These are phyloP conservation scores for Podila horticola DNA, from an alignment of 192 early-diverging fungal species.

Conservation along the genomic window DNA sequence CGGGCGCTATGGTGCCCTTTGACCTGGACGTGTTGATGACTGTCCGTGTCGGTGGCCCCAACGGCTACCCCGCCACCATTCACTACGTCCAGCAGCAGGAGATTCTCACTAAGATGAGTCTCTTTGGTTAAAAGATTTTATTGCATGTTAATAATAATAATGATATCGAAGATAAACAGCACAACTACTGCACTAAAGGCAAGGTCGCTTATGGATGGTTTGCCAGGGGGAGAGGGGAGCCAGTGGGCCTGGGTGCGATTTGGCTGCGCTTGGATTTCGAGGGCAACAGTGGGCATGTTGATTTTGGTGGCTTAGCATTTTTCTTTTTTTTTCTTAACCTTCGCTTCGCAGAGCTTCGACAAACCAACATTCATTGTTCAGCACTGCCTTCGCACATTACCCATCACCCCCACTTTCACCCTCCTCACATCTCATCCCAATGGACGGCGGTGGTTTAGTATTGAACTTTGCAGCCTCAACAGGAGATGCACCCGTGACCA, in stretches of 20 bases:
- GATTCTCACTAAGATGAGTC: conserved; percentile 33
- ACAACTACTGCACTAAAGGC: neutral
- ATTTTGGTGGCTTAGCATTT: conserved; percentile 5
- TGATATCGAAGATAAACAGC: neutral
- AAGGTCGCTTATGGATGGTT: too few species aligned
- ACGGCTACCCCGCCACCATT: conserved; percentile 42
- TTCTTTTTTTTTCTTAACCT: conserved; percentile 15
- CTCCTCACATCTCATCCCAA: conserved; percentile 3
- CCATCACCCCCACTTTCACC: neutral
- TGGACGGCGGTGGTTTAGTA: conserved; percentile 48
- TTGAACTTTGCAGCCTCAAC: conserved; percentile 36
- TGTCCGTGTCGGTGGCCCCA: conserved; percentile 36
- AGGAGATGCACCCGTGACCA: conserved; percentile 12
- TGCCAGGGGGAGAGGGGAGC: too few species aligned
- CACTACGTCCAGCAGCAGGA: conserved; percentile 39
- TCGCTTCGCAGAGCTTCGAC: neutral
- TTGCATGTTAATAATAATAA: neutral
- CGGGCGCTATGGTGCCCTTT: conserved; percentile 43
- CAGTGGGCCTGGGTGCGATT: too few species aligned
- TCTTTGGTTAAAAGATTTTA: conserved; percentile 13
- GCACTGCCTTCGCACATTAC: conserved; percentile 3
- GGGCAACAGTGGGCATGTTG: too few species aligned
- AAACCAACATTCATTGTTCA: neutral
- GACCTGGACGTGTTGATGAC: conserved; percentile 32
- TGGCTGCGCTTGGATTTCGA: too few species aligned